Evolutionary conservation across 2,329 filamentous ascomycete species (phyloP).

Genomic region (Orbilia blumenaviensis): DNA sequence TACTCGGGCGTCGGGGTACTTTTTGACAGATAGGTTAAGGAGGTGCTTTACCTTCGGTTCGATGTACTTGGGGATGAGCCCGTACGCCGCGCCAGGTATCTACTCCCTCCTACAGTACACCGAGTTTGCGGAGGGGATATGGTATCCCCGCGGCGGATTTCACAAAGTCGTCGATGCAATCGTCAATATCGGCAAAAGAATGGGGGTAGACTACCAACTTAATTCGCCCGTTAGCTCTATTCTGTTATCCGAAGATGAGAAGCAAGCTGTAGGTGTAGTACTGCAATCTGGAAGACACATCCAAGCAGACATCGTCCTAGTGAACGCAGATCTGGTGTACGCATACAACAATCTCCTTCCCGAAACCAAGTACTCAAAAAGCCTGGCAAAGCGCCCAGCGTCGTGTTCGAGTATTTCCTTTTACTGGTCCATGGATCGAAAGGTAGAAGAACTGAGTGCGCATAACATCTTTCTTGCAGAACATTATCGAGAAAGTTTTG

Average conservation of each 20-base stretch:
- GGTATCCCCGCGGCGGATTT: constrained; percentile 78
- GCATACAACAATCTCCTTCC: constrained; percentile 77
- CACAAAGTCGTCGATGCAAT: constrained; percentile 72
- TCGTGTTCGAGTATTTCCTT: constrained; percentile 62
- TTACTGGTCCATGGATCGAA: constrained; percentile 74
- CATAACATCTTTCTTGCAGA: constrained; percentile 83
- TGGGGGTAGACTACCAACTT: constrained; percentile 72
- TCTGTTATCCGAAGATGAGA: constrained; percentile 66
- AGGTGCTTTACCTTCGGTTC: constrained; percentile 79
- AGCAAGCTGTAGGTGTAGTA: constrained; percentile 68
- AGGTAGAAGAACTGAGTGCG: constrained; percentile 71
- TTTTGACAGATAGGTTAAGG: constrained; percentile 73
- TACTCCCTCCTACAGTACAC: constrained; percentile 79
- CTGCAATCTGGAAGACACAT: constrained; percentile 68
- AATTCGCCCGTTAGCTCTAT: constrained; percentile 69
- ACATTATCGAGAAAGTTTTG: constrained; percentile 76
- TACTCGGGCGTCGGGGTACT: constrained; percentile 72
- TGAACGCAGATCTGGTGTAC: constrained; percentile 79
- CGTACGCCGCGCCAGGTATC: constrained; percentile 78
- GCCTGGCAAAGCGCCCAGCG: constrained; percentile 31
- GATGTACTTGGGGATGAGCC: constrained; percentile 86
- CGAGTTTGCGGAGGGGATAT: constrained; percentile 78
- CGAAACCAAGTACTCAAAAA: constrained; percentile 57
- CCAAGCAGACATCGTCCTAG: constrained; percentile 72
- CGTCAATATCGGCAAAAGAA: constrained; percentile 70